phyloP scores from a whole-genome alignment of 345 rosid genomes.

The Kernera saxatilis region DNA sequence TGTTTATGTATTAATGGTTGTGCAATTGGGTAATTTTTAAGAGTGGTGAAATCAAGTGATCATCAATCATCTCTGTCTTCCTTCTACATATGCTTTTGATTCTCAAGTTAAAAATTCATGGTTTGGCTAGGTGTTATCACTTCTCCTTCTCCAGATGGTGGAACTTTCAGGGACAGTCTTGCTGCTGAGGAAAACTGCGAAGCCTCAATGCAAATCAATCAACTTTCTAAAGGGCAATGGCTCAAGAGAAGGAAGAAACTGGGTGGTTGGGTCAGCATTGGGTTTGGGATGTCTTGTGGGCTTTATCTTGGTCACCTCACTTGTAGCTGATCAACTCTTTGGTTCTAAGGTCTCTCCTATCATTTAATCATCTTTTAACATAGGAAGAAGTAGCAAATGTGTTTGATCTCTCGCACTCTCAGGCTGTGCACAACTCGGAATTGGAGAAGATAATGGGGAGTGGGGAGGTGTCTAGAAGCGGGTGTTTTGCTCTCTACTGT shows the following conservation, averaged over 20 bases:
- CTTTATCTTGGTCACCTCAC: slow-evolving; percentile 49
- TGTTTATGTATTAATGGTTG: too few relatives aligned
- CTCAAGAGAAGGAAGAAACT: slow-evolving; percentile 38
- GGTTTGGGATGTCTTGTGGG: slow-evolving; percentile 53
- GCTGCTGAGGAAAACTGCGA: slow-evolving; percentile 46
- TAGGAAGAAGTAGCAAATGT: not conserved
- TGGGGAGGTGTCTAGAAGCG: slow-evolving; percentile 43
- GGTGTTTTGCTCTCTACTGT: slow-evolving; percentile 56
- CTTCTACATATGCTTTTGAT: not conserved
- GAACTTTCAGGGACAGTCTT: slow-evolving; percentile 54
- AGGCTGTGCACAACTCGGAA: too few relatives aligned
- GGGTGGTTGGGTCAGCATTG: slow-evolving; percentile 59
- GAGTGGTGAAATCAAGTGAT: not conserved
- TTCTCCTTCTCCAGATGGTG: slow-evolving; percentile 44
- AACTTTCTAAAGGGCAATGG: slow-evolving; percentile 33
- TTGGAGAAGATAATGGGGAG: slow-evolving; percentile 57
- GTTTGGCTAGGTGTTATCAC: slow-evolving; percentile 46
- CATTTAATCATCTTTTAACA: slow-evolving; percentile 1
- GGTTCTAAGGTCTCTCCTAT: slow-evolving; percentile 46
- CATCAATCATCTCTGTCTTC: not conserved
- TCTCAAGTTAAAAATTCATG: not conserved
- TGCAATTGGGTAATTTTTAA: too few relatives aligned
- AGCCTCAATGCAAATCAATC: slow-evolving; percentile 38
- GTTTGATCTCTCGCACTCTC: not conserved
- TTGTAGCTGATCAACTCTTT: slow-evolving; percentile 39